Conservation (phyloP, 805 yeast species). For the Kuraishia molischiana region DNA sequence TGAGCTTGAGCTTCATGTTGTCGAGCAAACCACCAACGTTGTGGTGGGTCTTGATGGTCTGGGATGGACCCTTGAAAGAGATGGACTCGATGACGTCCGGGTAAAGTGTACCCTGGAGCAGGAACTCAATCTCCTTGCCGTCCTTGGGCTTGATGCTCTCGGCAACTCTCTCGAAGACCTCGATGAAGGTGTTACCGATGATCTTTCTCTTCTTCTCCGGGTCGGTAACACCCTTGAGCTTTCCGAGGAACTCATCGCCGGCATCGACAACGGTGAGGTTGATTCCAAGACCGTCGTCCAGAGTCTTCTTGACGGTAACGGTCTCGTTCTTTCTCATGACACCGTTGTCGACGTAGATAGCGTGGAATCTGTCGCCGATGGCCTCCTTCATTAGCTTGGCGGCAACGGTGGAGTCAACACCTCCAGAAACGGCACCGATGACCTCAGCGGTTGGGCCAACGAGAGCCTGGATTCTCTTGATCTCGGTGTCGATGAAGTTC, state of each 20-base stretch:
- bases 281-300: conserved; percentile 90
- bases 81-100: conserved; percentile 98
- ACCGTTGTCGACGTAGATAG: conserved; percentile 96
- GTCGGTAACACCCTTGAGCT: conserved; percentile 89
- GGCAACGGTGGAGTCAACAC: conserved; percentile 98
- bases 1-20: conserved; percentile 95
- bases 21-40: conserved; percentile 97
- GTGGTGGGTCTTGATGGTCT: conserved; percentile 98
- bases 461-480: conserved; percentile 77
- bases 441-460: conserved; percentile 99
- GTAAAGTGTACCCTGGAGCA: conserved; percentile 94
- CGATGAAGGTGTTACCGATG: conserved; percentile 96
- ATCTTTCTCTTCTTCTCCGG: conserved; percentile 99
- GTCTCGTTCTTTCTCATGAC: conserved; percentile 95
- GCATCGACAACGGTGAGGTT: conserved; percentile 94
- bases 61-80: conserved; percentile 99
- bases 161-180: conserved; percentile 94
- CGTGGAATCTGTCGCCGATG: conserved; percentile 97
- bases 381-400: conserved; percentile 98
- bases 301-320: conserved; percentile 74
- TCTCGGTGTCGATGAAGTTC: conserved; percentile 95
- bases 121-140: conserved; percentile 84
- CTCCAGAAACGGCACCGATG: conserved; percentile 99
- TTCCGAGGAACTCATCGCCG: conserved; percentile 74
- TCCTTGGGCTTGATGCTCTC: conserved; percentile 81